Conservation (phyloP, 2,329 filamentous ascomycete genomes). For the Sphaceloma murrayae region DNA sequence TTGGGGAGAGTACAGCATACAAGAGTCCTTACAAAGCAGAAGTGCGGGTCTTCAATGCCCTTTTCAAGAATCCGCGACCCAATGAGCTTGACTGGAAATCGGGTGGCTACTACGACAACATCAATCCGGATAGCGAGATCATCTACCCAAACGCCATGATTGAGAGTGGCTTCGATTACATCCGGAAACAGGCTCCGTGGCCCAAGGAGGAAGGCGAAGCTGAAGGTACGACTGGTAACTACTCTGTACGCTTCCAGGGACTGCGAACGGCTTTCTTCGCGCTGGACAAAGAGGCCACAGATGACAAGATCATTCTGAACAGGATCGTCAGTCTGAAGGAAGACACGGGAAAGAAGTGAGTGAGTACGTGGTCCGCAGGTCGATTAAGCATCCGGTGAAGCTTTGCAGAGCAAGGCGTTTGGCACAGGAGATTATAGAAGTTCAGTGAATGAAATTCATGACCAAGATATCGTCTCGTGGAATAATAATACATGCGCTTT, state of each 20-base stretch:
- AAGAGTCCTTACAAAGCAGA: constrained; percentile 54
- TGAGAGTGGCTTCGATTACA: constrained; percentile 73
- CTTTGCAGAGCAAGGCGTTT: constrained; percentile 6
- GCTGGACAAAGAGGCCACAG: constrained; percentile 60
- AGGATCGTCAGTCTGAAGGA: constrained; percentile 88
- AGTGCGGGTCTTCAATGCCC: constrained; percentile 66
- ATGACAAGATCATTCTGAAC: constrained; percentile 78
- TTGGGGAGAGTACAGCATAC: constrained; percentile 57
- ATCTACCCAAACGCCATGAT: constrained; percentile 70
- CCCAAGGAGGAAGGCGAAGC: constrained; percentile 66
- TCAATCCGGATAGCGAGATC: constrained; percentile 75
- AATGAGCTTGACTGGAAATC: constrained; percentile 56
- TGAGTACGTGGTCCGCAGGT: too few species aligned
- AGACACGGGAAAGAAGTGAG: constrained; percentile 57
- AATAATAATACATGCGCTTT: constrained; percentile 1
- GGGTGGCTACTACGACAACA: constrained; percentile 71
- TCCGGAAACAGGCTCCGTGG: constrained; percentile 66
- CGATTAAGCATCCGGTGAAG: too few species aligned
- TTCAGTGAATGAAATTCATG: constrained; percentile 13
- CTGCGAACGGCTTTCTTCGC: constrained; percentile 82
- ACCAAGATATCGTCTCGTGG: constrained; percentile 10
- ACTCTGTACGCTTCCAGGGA: constrained; percentile 81
- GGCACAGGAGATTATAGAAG: constrained; percentile 1
- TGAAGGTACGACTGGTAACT: constrained; percentile 46
- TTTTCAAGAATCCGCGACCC: constrained; percentile 83